A percentile compares a stretch with the other conserved stretches of the same genome.
phyloP scores from a whole-genome alignment of 1,284 basidiomycete species.

The Ustilago crameri region DNA sequence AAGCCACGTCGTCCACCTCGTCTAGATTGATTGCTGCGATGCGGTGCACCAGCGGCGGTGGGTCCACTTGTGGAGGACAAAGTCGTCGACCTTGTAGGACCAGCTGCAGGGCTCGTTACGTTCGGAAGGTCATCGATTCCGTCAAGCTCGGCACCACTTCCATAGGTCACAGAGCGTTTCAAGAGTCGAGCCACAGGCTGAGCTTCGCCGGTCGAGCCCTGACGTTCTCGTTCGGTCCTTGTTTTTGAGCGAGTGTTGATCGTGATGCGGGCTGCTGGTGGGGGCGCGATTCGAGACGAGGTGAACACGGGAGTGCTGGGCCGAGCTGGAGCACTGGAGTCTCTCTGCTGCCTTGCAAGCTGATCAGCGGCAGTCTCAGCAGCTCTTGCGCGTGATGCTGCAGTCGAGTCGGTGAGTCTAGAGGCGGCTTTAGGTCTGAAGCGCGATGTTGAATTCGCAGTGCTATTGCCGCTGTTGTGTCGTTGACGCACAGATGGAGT shows the following conservation, averaged over 20 bases:
- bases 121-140: conserved; percentile 88
- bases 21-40: conserved; percentile 12
- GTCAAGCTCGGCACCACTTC: conserved; percentile 93
- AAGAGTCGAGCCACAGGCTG: conserved; percentile 73
- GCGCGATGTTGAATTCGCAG: conserved; percentile 12
- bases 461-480: conserved; percentile 30
- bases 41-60: background rate
- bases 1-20: conserved; percentile 70
- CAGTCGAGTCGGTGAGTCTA: conserved; percentile 49
- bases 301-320: conserved; percentile 44
- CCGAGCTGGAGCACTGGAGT: conserved; percentile 32
- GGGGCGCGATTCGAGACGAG: conserved; percentile 6
- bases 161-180: conserved; percentile 82
- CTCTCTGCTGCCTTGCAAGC: conserved; percentile 25
- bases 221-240: conserved; percentile 17
- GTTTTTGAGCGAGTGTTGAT: conserved; percentile 26
- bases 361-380: conserved; percentile 51
- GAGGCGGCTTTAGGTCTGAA: conserved; percentile 18
- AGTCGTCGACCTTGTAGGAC: conserved; percentile 13
- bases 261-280: conserved; percentile 30
- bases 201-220: conserved; percentile 15
- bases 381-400: conserved; percentile 48
- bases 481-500: conserved; percentile 21
- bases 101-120: conserved; percentile 69
- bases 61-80: background rate